phyloP scores from a whole-genome alignment of 2,329 filamentous ascomycete species.

The Alternaria sp. region DNA sequence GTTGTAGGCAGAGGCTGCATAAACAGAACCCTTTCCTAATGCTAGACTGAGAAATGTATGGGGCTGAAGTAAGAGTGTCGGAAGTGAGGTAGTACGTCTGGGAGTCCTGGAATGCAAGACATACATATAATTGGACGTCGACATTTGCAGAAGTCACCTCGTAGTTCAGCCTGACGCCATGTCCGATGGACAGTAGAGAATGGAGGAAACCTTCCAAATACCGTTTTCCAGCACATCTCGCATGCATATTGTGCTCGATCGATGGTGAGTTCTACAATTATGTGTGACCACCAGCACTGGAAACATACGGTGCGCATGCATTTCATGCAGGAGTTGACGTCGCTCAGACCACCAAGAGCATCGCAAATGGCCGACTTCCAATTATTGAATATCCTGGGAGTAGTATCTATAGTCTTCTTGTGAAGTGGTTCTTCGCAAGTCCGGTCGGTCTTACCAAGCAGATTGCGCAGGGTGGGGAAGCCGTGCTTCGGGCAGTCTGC shows the following conservation, averaged over 20 bases:
- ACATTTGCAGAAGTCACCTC: neutral
- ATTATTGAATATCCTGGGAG: neutral
- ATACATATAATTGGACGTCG: neutral
- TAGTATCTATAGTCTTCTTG: neutral
- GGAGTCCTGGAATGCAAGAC: neutral
- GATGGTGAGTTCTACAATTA: neutral
- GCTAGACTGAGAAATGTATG: neutral
- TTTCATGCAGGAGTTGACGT: neutral
- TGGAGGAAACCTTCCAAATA: neutral
- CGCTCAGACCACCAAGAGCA: neutral
- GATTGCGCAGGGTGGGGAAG: too few relatives aligned
- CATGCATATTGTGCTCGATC: neutral
- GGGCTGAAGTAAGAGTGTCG: neutral
- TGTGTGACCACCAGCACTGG: neutral
- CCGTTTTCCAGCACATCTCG: neutral
- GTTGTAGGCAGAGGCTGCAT: neutral
- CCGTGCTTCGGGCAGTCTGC: too few relatives aligned
- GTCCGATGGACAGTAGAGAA: neutral
- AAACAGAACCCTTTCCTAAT: neutral
- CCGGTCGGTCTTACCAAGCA: too few relatives aligned
- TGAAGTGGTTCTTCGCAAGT: neutral
- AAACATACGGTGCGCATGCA: neutral
- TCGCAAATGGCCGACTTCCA: neutral
- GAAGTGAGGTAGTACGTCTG: neutral
- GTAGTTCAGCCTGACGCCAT: neutral